Base-by-base conservation (phyloP, 306 rosid species). In the Cicer chorassanicum region DNA sequence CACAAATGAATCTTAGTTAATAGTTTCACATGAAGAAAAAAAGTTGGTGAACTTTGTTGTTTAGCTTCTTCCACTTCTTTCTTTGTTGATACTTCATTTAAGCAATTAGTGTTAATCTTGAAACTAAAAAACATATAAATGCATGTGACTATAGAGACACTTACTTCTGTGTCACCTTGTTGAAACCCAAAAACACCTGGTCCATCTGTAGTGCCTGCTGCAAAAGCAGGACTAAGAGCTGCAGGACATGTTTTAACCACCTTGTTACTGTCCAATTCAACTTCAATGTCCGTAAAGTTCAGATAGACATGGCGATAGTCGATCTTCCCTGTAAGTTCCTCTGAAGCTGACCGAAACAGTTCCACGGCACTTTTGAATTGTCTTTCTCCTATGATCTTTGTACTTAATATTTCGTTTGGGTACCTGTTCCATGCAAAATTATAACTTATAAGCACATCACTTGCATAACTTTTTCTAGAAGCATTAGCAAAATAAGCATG, bases 161-260 rank as follows among this genome's bases (percentile, higher is more conserved):
- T 57, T 68, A 93, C 98, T 88, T 89, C 12, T 29, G 86, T 81
- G 48, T 89, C 97, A 38, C 96, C 98, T 82, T 93, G 98, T 73
- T 89, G 98, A 81, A 93, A 93, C 16, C 92, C 97, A 65, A 84
- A 77, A 46, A 44, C 79, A 70, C 97, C 98, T 0, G 97, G 98
- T 1, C 98, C 96, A 70, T 89, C 97, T 0, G 98, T 93, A 15
- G 98, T 93, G 49, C 97, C 97, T 39, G 98, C 97, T 2, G 98
- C 97, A 78, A 93, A 93, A 78, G 91, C 98, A 34, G 98, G 88
- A 81, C 98, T 97, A 36, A 93, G 87, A 1, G 97, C 98, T 1
- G 97, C 92, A 29, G 97, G 97, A 61, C 97, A 91, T 0, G 98
- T 93, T 78, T 63, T 88, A 6, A 88, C 93, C 8, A 72, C 77